Percentiles rank a stretch among this genome's conserved stretches.
These are phyloP conservation scores for Tylopilus sp. DNA, from an alignment of 768 basidiomycete species.

Conservation along the genomic window DNA sequence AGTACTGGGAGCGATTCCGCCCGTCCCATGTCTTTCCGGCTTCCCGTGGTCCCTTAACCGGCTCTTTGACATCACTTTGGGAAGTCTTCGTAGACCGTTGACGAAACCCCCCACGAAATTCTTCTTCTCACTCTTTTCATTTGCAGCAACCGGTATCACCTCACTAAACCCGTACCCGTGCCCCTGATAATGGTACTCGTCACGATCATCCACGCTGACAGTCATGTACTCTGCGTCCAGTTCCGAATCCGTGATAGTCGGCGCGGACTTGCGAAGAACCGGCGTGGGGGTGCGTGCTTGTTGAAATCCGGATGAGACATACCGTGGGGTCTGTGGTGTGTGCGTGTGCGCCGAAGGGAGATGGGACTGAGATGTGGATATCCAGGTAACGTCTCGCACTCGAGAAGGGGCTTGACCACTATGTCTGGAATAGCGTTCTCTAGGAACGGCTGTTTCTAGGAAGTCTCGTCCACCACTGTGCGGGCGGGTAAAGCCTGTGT, in stretches of 20 bases:
- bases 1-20: not conserved
- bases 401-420: constrained; percentile 26
- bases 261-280: constrained; percentile 25
- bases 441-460: constrained; percentile 20
- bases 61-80: constrained; percentile 33
- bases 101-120: constrained; percentile 32
- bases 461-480: constrained; percentile 29
- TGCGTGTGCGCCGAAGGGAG: constrained; percentile 25
- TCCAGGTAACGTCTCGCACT: constrained; percentile 31
- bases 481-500: constrained; percentile 29
- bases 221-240: constrained; percentile 35
- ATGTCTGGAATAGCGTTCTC: constrained; percentile 29
- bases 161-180: constrained; percentile 27
- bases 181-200: constrained; percentile 15
- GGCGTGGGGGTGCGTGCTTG: constrained; percentile 28
- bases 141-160: constrained; percentile 14
- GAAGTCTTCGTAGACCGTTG: constrained; percentile 29
- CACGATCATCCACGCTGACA: constrained; percentile 25
- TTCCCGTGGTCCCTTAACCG: constrained; percentile 27
- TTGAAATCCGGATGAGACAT: constrained; percentile 17
- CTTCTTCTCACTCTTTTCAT: constrained; percentile 31
- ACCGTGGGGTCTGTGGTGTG: constrained; percentile 28
- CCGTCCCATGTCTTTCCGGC: constrained; percentile 19
- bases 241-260: constrained; percentile 32
- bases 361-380: constrained; percentile 28